phyloP scores from a whole-genome alignment of 345 rosid species.

The Reutealis trisperma region DNA sequence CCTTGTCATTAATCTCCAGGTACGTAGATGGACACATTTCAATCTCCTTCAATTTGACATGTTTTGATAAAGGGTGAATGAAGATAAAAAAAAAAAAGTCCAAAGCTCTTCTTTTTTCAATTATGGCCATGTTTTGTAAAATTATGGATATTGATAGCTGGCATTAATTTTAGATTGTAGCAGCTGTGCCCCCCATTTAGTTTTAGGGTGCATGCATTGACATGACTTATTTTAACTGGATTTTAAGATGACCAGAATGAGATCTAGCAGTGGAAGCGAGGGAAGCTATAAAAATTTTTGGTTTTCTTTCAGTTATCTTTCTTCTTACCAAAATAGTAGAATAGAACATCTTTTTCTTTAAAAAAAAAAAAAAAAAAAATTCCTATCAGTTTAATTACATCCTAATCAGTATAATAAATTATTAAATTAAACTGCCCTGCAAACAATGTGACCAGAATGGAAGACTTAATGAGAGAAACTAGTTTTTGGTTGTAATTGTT shows the following conservation, averaged over 20 bases:
- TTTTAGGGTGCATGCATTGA: background rate
- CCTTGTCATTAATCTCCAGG: conserved; percentile 89
- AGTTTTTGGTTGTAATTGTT: background rate
- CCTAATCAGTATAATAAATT: background rate
- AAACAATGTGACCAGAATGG: background rate
- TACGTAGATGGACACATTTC: conserved; percentile 31
- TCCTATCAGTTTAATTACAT: background rate
- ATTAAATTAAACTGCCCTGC: background rate
- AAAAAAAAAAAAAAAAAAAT: too few relatives aligned
- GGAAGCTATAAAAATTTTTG: background rate
- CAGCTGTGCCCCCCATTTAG: background rate
- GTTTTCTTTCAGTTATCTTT: background rate
- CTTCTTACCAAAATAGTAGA: background rate
- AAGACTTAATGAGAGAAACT: background rate
- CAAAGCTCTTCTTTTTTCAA: too few relatives aligned
- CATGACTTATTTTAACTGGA: too few relatives aligned
- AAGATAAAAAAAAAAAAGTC: background rate
- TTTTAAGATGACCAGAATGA: background rate
- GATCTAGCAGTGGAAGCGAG: background rate
- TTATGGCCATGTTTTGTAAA: background rate
- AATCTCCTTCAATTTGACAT: conserved; percentile 5
- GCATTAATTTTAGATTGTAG: too few relatives aligned
- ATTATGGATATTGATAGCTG: too few relatives aligned
- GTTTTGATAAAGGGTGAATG: background rate
- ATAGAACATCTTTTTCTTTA: too few relatives aligned